A percentile compares a stretch with the other conserved stretches of the same genome.
These are phyloP conservation scores for Erucastrum elatum DNA, from an alignment of 345 rosid species.

Conservation along the genomic window DNA sequence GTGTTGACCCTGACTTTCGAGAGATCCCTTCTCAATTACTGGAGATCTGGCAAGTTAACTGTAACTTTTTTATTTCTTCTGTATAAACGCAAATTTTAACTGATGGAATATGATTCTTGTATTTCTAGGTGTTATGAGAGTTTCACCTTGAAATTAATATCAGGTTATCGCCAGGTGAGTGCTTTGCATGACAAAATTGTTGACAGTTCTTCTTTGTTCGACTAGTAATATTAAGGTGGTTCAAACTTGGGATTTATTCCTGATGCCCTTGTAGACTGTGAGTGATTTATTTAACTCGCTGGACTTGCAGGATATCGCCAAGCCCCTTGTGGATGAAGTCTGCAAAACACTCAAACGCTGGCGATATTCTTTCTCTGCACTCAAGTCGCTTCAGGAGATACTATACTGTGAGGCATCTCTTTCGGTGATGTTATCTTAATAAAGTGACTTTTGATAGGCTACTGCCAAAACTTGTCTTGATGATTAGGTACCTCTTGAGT, in stretches of 20 bases:
- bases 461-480: neutral
- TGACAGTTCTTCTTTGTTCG: neutral
- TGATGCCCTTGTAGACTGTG: slow-evolving; percentile 5
- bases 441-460: neutral
- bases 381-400: slow-evolving; percentile 89
- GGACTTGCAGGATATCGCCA: slow-evolving; percentile 72
- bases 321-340: slow-evolving; percentile 74
- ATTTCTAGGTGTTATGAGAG: slow-evolving; percentile 84
- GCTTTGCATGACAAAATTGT: slow-evolving; percentile 16
- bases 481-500: neutral
- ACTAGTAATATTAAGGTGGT: neutral
- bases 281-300: neutral
- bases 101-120: slow-evolving; percentile 24
- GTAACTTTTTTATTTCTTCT: slow-evolving; percentile 34
- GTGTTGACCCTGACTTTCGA: slow-evolving; percentile 85
- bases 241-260: slow-evolving; percentile 5
- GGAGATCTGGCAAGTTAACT: slow-evolving; percentile 79
- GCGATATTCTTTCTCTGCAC: slow-evolving; percentile 81
- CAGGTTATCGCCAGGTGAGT: slow-evolving; percentile 91
- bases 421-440: neutral
- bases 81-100: slow-evolving; percentile 10
- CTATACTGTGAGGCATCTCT: slow-evolving; percentile 70
- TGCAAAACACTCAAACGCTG: slow-evolving; percentile 77
- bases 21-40: slow-evolving; percentile 85
- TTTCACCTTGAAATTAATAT: slow-evolving; percentile 82